Base-by-base conservation (phyloP, 1,139 yeast genomes). In the Saccharomycopsis hybrid region DNA sequence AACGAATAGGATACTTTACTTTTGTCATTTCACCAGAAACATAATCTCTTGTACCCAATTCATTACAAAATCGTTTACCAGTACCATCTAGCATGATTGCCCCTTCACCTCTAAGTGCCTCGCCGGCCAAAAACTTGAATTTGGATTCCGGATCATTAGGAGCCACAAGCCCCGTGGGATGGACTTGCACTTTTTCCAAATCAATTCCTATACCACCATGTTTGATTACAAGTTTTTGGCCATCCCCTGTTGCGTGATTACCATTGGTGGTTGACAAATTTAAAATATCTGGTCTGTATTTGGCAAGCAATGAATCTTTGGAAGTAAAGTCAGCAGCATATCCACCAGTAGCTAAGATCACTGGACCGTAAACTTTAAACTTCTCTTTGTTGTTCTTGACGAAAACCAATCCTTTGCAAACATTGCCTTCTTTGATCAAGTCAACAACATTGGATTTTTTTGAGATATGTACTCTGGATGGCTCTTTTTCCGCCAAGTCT, bases 341-440 rank as follows among this genome's bases (percentile, higher is more conserved):
- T 1, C 95, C 95, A 48, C 95, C 95, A 1, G 95, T 84, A 36
- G 90, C 81, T 68, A 86, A 72, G 37, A 86, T 76, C 2, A 85
- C 86, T 0, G 83, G 82, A 1, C 82, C 83, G 5, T 57, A 50
- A 5, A 74, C 47, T 47, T 68, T 67, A 44, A 44, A 47, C 13
- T 43, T 50, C 51, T 54, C 54, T 27, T 53, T 56, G 35, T 58
- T 60, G 48, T 67, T 69, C 41, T 52, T 52, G 8, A 48, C 31
- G 37, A 51, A 53, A n/a, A 51, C 42, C 30, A 53, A 43, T 5
- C 55, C 55, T 41, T 48, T 44, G 37, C 55, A 52, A 61, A 57
- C 56, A 18, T 51, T 44, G 8, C 41, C 47, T 13, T 51, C 52
- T 36, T 51, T 53, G 29, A 53, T 46, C 36, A 83, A 66, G 53